Conservation (phyloP, 2,329 filamentous ascomycete species). For the Cyphellophora europaea region DNA sequence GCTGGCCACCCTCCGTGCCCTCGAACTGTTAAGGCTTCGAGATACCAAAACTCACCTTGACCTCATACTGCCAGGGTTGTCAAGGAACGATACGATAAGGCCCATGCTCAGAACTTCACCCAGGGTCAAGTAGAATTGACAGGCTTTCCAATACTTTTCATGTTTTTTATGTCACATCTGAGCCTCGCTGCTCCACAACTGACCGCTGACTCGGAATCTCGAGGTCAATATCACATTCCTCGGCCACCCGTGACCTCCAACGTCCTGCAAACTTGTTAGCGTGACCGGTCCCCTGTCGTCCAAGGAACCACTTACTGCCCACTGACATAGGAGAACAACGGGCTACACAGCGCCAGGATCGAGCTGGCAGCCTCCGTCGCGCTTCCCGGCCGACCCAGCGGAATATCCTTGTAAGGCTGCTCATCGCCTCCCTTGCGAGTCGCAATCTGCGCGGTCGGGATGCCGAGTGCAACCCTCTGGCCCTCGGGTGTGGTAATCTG, state of each 20-base stretch:
- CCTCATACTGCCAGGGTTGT: too few species aligned
- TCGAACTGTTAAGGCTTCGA: too few species aligned
- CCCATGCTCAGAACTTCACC: too few species aligned
- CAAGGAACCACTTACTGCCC: slow-evolving; percentile 52
- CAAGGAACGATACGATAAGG: too few species aligned
- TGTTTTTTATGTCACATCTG: too few species aligned
- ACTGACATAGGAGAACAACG: slow-evolving; percentile 73
- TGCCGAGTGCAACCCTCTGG: slow-evolving; percentile 64
- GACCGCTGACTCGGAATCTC: too few species aligned
- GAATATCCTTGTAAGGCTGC: slow-evolving; percentile 57
- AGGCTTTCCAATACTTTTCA: too few species aligned
- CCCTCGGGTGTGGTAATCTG: slow-evolving; percentile 64
- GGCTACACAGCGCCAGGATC: slow-evolving; percentile 70
- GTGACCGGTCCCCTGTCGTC: too few species aligned
- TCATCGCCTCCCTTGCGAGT: slow-evolving; percentile 19
- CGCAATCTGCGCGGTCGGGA: slow-evolving; percentile 52
- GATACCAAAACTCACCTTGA: too few species aligned
- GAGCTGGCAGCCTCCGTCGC: slow-evolving; percentile 72
- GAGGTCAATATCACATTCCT: slow-evolving; percentile 53
- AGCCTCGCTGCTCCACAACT: too few species aligned
- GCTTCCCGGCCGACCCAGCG: slow-evolving; percentile 65
- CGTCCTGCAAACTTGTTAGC: slow-evolving; percentile 43
- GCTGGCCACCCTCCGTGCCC: too few species aligned
- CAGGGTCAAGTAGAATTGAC: too few species aligned
- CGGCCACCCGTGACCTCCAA: slow-evolving; percentile 76